These are phyloP conservation scores for Penicillium fimorum DNA, from an alignment of 495 filamentous ascomycete genomes.

Conservation along the genomic window DNA sequence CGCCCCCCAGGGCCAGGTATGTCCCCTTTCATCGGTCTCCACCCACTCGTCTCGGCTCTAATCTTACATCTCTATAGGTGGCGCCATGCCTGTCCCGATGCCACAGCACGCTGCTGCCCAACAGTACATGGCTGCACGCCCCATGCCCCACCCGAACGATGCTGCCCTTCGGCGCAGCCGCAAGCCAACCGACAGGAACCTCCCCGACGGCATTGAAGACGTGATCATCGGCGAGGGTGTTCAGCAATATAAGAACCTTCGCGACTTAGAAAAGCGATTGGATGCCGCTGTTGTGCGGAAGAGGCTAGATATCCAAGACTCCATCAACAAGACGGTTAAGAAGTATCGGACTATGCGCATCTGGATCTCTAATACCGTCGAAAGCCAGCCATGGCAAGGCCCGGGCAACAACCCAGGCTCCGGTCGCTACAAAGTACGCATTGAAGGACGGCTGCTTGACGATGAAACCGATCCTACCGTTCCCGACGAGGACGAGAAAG, in stretches of 20 bases:
- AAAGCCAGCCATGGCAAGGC: conserved; percentile 88
- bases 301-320: conserved; percentile 83
- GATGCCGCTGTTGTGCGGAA: conserved; percentile 97
- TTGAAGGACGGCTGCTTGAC: conserved; percentile 86
- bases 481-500: conserved; percentile 58
- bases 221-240: conserved; percentile 77
- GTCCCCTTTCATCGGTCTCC: conserved; percentile 23
- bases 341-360: conserved; percentile 83
- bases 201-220: conserved; percentile 86
- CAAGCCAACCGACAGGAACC: conserved; percentile 90
- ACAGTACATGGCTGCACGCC: conserved; percentile 44
- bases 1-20: conserved; percentile 41
- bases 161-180: conserved; percentile 70
- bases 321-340: conserved; percentile 75
- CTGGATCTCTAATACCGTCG: conserved; percentile 94
- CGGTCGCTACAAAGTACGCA: conserved; percentile 79
- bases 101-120: conserved; percentile 41
- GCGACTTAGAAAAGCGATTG: conserved; percentile 82
- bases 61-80: conserved; percentile 23
- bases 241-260: conserved; percentile 73
- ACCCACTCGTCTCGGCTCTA: conserved; percentile 9
- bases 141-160: conserved; percentile 41
- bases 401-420: conserved; percentile 43
- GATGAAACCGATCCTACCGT: conserved; percentile 55
- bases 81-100: conserved; percentile 41